Percentiles rank a stretch among this genome's conserved stretches.
Evolutionary conservation across 2,329 filamentous ascomycete genomes (phyloP).

Genomic region (Berkeleyomyces basicola): DNA sequence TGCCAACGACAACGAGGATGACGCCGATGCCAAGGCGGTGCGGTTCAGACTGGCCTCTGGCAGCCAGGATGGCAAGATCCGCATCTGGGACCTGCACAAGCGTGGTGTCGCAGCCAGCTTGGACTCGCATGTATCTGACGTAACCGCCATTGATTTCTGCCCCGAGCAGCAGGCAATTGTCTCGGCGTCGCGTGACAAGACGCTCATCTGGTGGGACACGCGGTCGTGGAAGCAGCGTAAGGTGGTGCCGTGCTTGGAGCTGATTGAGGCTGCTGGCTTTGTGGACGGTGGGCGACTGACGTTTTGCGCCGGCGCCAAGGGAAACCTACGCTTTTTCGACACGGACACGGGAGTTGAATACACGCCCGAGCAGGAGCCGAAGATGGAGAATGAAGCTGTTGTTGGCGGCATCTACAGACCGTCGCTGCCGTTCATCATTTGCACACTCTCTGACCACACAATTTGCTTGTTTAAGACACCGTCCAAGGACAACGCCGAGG

Average conservation of each 20-base stretch:
- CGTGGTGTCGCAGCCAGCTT: conserved; percentile 59
- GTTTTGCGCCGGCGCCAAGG: conserved; percentile 73
- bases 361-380: conserved; percentile 51
- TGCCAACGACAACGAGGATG: conserved; percentile 22
- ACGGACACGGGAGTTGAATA: conserved; percentile 61
- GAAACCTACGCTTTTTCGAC: conserved; percentile 70
- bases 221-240: conserved; percentile 68
- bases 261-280: conserved; percentile 72
- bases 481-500: conserved; percentile 18
- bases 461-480: conserved; percentile 49
- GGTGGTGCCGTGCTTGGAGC: conserved; percentile 70
- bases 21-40: conserved; percentile 24
- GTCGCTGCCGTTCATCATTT: conserved; percentile 53
- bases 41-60: conserved; percentile 74
- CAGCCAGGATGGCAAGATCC: conserved; percentile 82
- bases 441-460: conserved; percentile 79
- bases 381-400: conserved; percentile 48
- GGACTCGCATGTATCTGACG: conserved; percentile 87
- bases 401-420: conserved; percentile 52
- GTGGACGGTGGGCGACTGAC: conserved; percentile 52
- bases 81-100: conserved; percentile 83
- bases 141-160: conserved; percentile 75
- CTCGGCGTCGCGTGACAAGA: conserved; percentile 82
- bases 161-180: conserved; percentile 56
- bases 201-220: conserved; percentile 80